These are phyloP conservation scores for Aspergillus hancockii DNA, from an alignment of 495 filamentous ascomycete genomes.

Conservation along the genomic window DNA sequence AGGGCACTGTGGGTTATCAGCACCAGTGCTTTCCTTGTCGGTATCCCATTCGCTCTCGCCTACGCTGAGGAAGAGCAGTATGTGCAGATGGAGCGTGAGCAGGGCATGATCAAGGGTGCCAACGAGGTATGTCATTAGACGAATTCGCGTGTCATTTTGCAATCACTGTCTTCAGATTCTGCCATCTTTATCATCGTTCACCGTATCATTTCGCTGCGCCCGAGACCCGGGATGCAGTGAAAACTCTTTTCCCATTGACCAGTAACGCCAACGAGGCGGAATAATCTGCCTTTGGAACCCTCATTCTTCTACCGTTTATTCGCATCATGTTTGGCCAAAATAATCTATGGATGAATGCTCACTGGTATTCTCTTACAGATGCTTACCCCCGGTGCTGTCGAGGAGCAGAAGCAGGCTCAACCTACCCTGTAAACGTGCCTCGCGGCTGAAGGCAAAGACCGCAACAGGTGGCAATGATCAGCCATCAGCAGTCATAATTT, in stretches of 20 bases:
- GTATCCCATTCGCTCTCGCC: slow-evolving; percentile 89
- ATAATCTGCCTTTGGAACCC: not conserved
- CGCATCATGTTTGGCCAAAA: not conserved
- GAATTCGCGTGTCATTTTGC: not conserved
- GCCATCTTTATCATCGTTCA: not conserved
- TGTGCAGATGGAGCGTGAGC: slow-evolving; percentile 94
- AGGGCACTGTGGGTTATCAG: slow-evolving; percentile 85
- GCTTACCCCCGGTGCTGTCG: slow-evolving; percentile 45
- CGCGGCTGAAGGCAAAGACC: slow-evolving; percentile 23
- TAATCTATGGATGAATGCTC: slow-evolving; percentile 3
- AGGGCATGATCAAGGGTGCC: slow-evolving; percentile 87
- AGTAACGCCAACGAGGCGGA: not conserved
- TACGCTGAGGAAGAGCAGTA: slow-evolving; percentile 95
- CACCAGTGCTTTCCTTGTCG: slow-evolving; percentile 83
- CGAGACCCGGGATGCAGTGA: slow-evolving; percentile 8
- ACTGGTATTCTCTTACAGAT: slow-evolving; percentile 33
- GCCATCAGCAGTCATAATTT: slow-evolving; percentile 12
- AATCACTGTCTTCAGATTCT: not conserved
- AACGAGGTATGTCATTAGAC: slow-evolving; percentile 56
- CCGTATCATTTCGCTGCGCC: slow-evolving; percentile 3
- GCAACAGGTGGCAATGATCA: slow-evolving; percentile 18
- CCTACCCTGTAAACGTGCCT: slow-evolving; percentile 44
- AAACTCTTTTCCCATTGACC: slow-evolving; percentile 12
- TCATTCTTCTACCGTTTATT: not conserved
- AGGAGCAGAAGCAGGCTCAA: slow-evolving; percentile 41